Conservation (phyloP, 2,329 filamentous ascomycete species). For the Peltaster fructicola region DNA sequence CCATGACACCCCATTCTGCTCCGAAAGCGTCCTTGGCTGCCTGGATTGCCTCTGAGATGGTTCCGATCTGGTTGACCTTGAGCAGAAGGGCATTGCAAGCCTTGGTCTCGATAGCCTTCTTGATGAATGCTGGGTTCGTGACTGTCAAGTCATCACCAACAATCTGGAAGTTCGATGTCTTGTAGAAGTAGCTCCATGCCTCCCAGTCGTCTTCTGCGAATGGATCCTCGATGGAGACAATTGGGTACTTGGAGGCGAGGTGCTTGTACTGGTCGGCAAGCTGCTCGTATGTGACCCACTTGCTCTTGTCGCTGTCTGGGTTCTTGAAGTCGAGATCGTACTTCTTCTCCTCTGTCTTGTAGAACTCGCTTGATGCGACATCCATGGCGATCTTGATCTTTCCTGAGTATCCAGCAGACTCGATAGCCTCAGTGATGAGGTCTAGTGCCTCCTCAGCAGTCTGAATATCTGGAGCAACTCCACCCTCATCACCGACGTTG, state of each 20-base stretch:
- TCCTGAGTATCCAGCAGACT: constrained; percentile 87
- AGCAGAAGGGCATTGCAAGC: constrained; percentile 94
- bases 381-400: constrained; percentile 98
- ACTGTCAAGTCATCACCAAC: constrained; percentile 97
- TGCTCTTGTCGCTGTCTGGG: constrained; percentile 82
- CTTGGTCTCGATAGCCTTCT: constrained; percentile 99
- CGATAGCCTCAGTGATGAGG: constrained; percentile 85
- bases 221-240: constrained; percentile 96
- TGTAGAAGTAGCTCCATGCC: constrained; percentile 99
- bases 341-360: constrained; percentile 91
- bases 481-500: constrained; percentile 98
- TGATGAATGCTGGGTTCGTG: constrained; percentile 97
- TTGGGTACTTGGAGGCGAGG: constrained; percentile 87
- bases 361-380: constrained; percentile 97
- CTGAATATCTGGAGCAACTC: constrained; percentile 98
- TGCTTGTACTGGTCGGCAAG: constrained; percentile 81
- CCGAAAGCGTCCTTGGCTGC: constrained; percentile 96
- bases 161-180: constrained; percentile 95
- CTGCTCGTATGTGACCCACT: constrained; percentile 98
- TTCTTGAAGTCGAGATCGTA: constrained; percentile 99
- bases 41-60: constrained; percentile 95
- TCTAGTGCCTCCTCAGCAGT: constrained; percentile 88
- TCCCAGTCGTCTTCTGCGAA: constrained; percentile 99
- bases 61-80: constrained; percentile 99
- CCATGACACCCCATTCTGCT: constrained; percentile 97